Percentiles rank a stretch among this genome's conserved stretches.
These are phyloP conservation scores for Pseudogymnoascus sp. DNA, from an alignment of 2,329 filamentous ascomycete genomes.

Conservation along the genomic window DNA sequence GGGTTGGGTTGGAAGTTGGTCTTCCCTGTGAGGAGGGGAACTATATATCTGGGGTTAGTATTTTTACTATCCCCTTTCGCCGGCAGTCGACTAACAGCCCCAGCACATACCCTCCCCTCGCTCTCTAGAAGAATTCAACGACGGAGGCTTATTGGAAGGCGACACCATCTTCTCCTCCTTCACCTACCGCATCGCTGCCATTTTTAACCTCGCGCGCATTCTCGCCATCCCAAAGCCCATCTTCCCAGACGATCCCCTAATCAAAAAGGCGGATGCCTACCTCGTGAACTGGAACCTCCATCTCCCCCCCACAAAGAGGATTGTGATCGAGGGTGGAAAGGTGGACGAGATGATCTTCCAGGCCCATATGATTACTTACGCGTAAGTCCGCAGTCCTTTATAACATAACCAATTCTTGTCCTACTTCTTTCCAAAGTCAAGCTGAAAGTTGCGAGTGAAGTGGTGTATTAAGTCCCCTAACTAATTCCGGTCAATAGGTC, in stretches of 20 bases:
- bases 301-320: constrained; percentile 57
- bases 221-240: constrained; percentile 48
- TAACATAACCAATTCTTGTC: not conserved
- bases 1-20: constrained; percentile 57
- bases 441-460: not conserved
- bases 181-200: constrained; percentile 73
- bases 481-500: not conserved
- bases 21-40: constrained; percentile 79
- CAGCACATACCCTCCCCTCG: constrained; percentile 51
- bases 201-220: constrained; percentile 68
- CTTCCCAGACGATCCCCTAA: constrained; percentile 41
- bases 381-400: constrained; percentile 19
- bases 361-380: constrained; percentile 67
- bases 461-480: not conserved
- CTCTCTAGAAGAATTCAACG: constrained; percentile 67
- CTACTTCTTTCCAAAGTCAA: not conserved
- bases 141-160: constrained; percentile 55
- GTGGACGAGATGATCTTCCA: constrained; percentile 90
- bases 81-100: constrained; percentile 27
- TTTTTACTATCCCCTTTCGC: constrained; percentile 4
- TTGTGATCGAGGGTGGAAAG: constrained; percentile 59
- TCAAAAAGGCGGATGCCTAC: constrained; percentile 48
- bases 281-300: constrained; percentile 72
- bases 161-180: constrained; percentile 74
- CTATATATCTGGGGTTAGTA: constrained; percentile 49